These are phyloP conservation scores for Litsea cubeba DNA, from an alignment of 164 flowering plant genomes.

Conservation along the genomic window DNA sequence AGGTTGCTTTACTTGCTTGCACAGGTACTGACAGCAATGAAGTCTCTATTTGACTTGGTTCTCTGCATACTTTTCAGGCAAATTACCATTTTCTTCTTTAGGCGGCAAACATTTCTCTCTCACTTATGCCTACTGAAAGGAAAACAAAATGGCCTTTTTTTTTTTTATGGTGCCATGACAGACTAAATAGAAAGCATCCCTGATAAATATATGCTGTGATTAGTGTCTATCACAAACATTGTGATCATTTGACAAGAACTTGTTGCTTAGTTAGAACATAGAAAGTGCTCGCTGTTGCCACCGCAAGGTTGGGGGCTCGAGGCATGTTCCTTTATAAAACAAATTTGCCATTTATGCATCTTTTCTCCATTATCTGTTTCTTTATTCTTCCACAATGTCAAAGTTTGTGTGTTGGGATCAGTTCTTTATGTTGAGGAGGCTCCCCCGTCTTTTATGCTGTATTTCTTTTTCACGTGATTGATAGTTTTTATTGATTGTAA, in stretches of 20 bases:
- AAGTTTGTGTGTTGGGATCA: neutral
- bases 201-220: too few relatives aligned
- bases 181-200: neutral
- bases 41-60: neutral
- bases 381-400: neutral
- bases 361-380: neutral
- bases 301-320: too few relatives aligned
- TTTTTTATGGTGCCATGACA: neutral
- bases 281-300: too few relatives aligned
- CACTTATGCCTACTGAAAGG: too few relatives aligned
- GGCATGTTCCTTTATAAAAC: too few relatives aligned
- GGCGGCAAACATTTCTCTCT: neutral
- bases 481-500: too few relatives aligned
- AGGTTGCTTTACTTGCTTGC: constrained; percentile 91
- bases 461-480: neutral
- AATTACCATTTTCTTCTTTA: neutral
- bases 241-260: too few relatives aligned
- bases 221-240: too few relatives aligned
- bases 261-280: too few relatives aligned
- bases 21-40: constrained; percentile 43
- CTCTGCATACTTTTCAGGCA: neutral
- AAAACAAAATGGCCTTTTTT: neutral
- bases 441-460: too few relatives aligned
- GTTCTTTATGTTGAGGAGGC: neutral
- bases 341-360: neutral